Base-by-base conservation (phyloP, 1,284 basidiomycete species). In the Trichosporon sp. region DNA sequence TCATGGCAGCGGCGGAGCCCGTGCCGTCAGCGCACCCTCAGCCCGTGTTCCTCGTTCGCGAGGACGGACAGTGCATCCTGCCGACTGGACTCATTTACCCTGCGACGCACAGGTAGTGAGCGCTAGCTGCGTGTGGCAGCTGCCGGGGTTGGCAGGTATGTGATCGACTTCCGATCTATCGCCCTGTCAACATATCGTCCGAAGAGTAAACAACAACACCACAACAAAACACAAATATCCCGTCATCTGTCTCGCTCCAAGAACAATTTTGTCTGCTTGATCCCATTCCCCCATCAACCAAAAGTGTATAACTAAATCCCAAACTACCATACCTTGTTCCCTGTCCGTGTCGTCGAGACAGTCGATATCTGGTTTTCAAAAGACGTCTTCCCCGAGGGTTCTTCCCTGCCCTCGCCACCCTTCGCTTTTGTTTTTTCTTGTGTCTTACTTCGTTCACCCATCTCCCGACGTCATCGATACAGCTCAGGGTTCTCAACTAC, bases 61-160 rank as follows among this genome's bases (percentile, higher is more conserved):
- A 90, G 7, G 95, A 97, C 79, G 96, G 95, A 35, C 89, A 96
- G 63, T 76, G 78, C 74, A 91, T 97, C 73, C 92, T 96, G 86
- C 95, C 96, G 2, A 95, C 93, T n/a, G 89, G 86, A 77, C 87
- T 90, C 66, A 88, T 90, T 86, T 95, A 94, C 87, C 92, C 92
- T 26, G 64, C 63, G 7, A 48, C 19, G 14, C 43, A 38, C 3
- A n/a, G 43, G 43, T 16, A 46, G 43, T 46, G 37, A 16, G 43
- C 65, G 11, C 40, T 19, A 67, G 37, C 51, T 40, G 11, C 11
- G 38, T 40, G 38, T 40, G 5, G 10, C 10, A 59, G 26, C 21
- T 31, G 31, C 26, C 37, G 4, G 43, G 14, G 43, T n/a, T n/a
- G 16, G 14, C 43, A 2, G 26, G 26, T 26, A n/a, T 16, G 43